Evolutionary conservation across 1,284 basidiomycete genomes (phyloP), one percentile per base, ranked within the genome.

Genomic region (Schizophyllum amplum): DNA sequence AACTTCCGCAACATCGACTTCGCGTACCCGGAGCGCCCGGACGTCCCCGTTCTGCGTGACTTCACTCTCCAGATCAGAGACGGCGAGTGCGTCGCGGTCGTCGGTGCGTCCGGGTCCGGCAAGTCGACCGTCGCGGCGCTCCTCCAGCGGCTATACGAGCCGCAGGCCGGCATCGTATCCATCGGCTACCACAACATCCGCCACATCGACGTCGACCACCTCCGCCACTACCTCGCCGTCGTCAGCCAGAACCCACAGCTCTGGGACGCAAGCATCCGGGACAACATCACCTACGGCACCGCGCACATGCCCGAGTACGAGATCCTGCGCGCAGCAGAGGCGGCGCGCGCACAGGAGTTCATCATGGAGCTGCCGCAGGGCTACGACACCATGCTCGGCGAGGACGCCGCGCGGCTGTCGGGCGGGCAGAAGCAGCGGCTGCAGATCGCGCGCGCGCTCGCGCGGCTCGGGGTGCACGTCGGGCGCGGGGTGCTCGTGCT

Each of bases 351-450:
- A 3, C 87, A 96, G 72, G 87, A 91, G n/a, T 95, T 96, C 71
- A 83, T 98, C 67, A 76, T 81, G 73, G 71, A 76, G 5, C 78
- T 98, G 0, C 91, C 92, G 0, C 75, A 87, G 23, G 91, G 88
- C 0, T 98, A 98, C 74, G 85, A 91, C 52, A 97, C 94, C 0
- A 69, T 76, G 56, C 78, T 98, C 1, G 95, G 96, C 51, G 93
- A 96, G 72, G 93, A 94, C 67, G 94, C 92, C 0, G 73, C 81
- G 17, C n/a, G n/a, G 6, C 80, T 94, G 53, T 96, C 93, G 0
- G 96, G 96, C 26, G 96, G 96, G 1, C 96, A 99, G 69, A 92
- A 90, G 1, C 96, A 99, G 72, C 82, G 96, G 3, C 72, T 99
- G 6, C 89, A 91, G 66, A 94, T 98, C 62, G 96, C 96, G 0